These are phyloP conservation scores for Rhodotorula sp. DNA, from an alignment of 1,284 basidiomycete genomes.

Conservation along the genomic window DNA sequence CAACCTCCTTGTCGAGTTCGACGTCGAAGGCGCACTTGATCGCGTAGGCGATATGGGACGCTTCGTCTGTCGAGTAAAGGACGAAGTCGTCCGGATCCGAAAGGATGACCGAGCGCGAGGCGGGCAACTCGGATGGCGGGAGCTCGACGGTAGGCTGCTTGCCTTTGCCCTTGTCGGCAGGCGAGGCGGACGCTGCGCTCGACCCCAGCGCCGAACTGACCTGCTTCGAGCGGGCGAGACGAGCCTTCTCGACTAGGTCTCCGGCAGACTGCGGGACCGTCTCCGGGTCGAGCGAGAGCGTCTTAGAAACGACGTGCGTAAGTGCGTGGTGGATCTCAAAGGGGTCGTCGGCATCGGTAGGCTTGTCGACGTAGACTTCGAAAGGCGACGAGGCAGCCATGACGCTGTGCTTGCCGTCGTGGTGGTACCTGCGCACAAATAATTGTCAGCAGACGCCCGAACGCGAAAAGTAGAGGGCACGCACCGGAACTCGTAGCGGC, in stretches of 20 bases:
- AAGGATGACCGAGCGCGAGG: neutral
- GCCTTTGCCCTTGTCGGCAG: too few species aligned
- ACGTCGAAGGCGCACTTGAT: slow-evolving; percentile 79
- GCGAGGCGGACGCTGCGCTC: too few species aligned
- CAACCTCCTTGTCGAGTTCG: slow-evolving; percentile 82
- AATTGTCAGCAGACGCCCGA: neutral
- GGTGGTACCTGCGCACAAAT: slow-evolving; percentile 47
- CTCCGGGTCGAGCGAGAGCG: slow-evolving; percentile 78
- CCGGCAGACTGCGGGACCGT: slow-evolving; percentile 67
- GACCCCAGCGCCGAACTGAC: too few species aligned
- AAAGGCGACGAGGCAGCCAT: slow-evolving; percentile 78
- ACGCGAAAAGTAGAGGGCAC: neutral
- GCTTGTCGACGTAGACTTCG: slow-evolving; percentile 78
- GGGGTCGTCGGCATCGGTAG: slow-evolving; percentile 60
- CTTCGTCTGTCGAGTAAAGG: slow-evolving; percentile 87
- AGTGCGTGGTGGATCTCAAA: slow-evolving; percentile 63
- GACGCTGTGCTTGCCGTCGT: slow-evolving; percentile 83
- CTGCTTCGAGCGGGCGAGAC: neutral
- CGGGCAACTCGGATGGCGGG: neutral
- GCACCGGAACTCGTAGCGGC: slow-evolving; percentile 74
- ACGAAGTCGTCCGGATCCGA: slow-evolving; percentile 84
- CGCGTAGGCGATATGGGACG: slow-evolving; percentile 74
- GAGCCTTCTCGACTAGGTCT: slow-evolving; percentile 20
- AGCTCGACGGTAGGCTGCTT: too few species aligned
- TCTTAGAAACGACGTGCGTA: slow-evolving; percentile 74